phyloP scores from a whole-genome alignment of 2,329 filamentous ascomycete genomes.

The Beauveria bassiana region DNA sequence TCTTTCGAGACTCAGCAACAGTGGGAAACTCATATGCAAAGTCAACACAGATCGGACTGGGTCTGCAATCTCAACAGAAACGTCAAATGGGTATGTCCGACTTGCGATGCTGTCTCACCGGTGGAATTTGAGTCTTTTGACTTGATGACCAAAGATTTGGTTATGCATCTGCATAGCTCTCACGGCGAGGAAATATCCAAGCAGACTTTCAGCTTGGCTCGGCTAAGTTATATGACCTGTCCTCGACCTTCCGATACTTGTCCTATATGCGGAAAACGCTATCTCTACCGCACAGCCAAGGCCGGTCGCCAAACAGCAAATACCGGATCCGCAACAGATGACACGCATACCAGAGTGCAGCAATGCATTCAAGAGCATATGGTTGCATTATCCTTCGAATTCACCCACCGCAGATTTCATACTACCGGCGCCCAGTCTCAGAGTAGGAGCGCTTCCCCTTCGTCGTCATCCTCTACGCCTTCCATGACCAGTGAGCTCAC shows the following conservation, averaged over 20 bases:
- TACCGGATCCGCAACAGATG: too few relatives aligned
- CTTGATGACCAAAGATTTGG: background rate
- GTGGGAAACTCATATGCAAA: background rate
- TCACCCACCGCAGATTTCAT: too few relatives aligned
- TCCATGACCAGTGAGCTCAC: too few relatives aligned
- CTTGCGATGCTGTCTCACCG: background rate
- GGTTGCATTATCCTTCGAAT: too few relatives aligned
- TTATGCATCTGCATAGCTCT: background rate
- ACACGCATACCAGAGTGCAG: too few relatives aligned
- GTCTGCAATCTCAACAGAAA: background rate
- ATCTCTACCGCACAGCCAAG: background rate
- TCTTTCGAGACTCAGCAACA: background rate
- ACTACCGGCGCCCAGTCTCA: too few relatives aligned
- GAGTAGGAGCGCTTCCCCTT: too few relatives aligned
- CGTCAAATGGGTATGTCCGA: background rate
- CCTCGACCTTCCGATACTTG: background rate
- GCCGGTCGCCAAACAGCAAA: too few relatives aligned
- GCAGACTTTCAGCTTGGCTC: background rate
- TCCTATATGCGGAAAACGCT: background rate
- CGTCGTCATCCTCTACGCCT: too few relatives aligned
- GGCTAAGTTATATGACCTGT: background rate
- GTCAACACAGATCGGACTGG: background rate
- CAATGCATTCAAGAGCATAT: too few relatives aligned
- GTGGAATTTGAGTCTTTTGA: background rate
- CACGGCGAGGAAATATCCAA: background rate